Evolutionary conservation across 352 stramenopile species (phyloP), one percentile per base, ranked within the genome.

Genomic region (Phytophthora kernoviae): DNA sequence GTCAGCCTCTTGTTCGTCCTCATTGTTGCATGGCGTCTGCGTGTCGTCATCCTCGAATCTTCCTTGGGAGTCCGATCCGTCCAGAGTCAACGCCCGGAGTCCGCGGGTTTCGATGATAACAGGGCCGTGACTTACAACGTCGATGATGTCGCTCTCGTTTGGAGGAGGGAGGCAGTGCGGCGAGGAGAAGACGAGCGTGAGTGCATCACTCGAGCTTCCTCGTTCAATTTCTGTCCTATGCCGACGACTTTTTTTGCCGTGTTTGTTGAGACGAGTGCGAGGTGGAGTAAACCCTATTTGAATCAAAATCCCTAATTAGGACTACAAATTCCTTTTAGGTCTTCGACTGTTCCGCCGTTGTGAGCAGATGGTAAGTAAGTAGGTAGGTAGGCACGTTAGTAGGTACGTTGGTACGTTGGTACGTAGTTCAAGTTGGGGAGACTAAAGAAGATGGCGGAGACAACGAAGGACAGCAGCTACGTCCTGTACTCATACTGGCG

Each of bases 401-500:
- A n/a, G n/a, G n/a, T n/a, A n/a, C n/a, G n/a, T n/a, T n/a, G n/a
- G n/a, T n/a, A n/a, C n/a, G n/a, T n/a, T n/a, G n/a, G n/a, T n/a
- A n/a, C n/a, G n/a, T n/a, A 44, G 26, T 21, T 65, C 58, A 65
- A 12, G 54, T 59, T 30, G 4, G 6, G 5, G 54, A 58, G 49
- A 43, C 18, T 32, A 18, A 21, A 27, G 17, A 53, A 20, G 15
- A 73, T 73, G 57, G 21, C 27, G 37, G n/a, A n/a, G 12, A 45
- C 45, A n/a, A n/a, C n/a, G n/a, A n/a, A n/a, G n/a, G n/a, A n/a
- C n/a, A n/a, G n/a, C n/a, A n/a, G n/a, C 14, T 65, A 54, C 15
- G 66, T 74, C 54, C 65, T 98, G 27, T 97, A 97, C 70, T 87
- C 73, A 44, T 97, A 95, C 69, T 96, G 86, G 84, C 80, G 78